These are phyloP conservation scores for Trichothecium roseum DNA, from an alignment of 2,329 filamentous ascomycete species.

Conservation along the genomic window DNA sequence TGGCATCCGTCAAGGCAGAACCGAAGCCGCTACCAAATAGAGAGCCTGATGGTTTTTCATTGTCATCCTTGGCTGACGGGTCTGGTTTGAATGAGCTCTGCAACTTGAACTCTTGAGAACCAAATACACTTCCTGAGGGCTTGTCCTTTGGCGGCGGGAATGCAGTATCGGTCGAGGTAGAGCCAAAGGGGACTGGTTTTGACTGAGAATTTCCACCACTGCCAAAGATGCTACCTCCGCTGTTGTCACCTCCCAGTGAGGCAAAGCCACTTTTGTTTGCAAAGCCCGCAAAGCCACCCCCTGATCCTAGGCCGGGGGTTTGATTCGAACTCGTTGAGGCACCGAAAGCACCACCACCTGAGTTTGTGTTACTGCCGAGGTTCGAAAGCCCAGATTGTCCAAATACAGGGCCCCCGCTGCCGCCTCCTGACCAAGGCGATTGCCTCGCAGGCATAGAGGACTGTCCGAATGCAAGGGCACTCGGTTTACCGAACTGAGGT, in stretches of 20 bases:
- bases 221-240: conserved; percentile 16
- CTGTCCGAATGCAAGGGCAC: conserved; percentile 35
- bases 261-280: conserved; percentile 45
- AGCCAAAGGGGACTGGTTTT: conserved; percentile 13
- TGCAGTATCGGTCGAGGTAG: conserved; percentile 10
- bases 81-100: conserved; percentile 59
- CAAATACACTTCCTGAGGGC: conserved; percentile 26
- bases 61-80: conserved; percentile 47
- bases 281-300: conserved; percentile 44
- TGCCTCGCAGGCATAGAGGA: conserved; percentile 34
- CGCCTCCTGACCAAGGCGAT: conserved; percentile 41
- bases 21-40: conserved; percentile 55
- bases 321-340: conserved; percentile 1
- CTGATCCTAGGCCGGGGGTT: conserved; percentile 14
- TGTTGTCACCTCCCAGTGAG: conserved; percentile 28
- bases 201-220: conserved; percentile 28
- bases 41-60: conserved; percentile 36
- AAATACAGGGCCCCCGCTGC: conserved; percentile 33
- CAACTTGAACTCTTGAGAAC: conserved; percentile 53
- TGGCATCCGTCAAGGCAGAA: conserved; percentile 41
- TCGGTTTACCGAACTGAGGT: conserved; percentile 39
- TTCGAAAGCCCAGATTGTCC: conserved; percentile 42
- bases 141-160: conserved; percentile 13
- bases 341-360: neutral
- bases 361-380: conserved; percentile 21